A percentile compares a stretch with the other conserved stretches of the same genome.
phyloP scores from a whole-genome alignment of 306 rosid species.

The Amphicarpaea edgeworthii region DNA sequence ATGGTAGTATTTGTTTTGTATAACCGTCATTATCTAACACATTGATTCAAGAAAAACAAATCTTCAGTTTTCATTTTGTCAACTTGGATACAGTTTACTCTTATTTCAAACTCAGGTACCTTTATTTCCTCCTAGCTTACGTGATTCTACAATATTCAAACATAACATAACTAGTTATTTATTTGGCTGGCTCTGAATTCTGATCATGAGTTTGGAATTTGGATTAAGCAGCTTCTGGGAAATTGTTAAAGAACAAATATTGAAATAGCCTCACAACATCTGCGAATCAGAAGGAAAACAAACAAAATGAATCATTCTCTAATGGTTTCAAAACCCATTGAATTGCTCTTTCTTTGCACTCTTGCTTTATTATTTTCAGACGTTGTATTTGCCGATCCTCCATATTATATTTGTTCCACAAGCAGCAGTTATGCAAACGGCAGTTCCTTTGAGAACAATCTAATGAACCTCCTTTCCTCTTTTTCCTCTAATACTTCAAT shows the following conservation, averaged over 20 bases:
- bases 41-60: not conserved
- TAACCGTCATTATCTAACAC: not conserved
- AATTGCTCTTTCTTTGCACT: conserved; percentile 38
- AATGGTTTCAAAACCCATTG: conserved; percentile 17
- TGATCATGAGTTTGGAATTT: not conserved
- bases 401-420: conserved; percentile 46
- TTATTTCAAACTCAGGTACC: conserved; percentile 25
- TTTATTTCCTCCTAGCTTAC: not conserved
- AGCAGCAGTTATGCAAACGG: conserved; percentile 28
- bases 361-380: conserved; percentile 29
- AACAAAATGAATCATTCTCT: conserved; percentile 36
- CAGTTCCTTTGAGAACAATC: conserved; percentile 46
- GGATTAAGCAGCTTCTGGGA: conserved; percentile 16
- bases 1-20: not conserved
- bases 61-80: not conserved
- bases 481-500: conserved; percentile 47
- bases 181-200: too few species aligned
- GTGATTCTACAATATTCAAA: conserved; percentile 25
- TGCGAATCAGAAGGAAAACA: conserved; percentile 31
- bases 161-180: not conserved
- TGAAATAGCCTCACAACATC: conserved; percentile 17
- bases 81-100: not conserved
- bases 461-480: conserved; percentile 38
- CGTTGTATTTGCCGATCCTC: conserved; percentile 52
- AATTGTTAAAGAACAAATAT: conserved; percentile 9